Base-by-base conservation (phyloP, 2,329 filamentous ascomycete species). In the Xylaria multiplex region DNA sequence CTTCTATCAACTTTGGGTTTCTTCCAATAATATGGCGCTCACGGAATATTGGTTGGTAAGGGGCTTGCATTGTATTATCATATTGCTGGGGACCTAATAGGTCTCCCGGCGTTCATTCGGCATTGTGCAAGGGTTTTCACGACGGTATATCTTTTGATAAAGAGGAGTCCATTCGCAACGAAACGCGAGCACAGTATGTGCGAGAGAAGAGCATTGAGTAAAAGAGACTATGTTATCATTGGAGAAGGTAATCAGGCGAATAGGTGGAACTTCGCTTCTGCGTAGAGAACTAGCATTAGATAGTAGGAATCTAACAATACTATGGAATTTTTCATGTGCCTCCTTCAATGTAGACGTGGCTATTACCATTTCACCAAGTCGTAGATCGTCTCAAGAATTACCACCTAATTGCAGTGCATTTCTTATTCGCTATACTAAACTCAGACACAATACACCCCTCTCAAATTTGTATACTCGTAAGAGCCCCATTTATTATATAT, bases 41-140 rank as follows among this genome's bases (percentile, higher is more conserved):
- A 30, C 45, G 67, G 65, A 62, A 54, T 50, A 59, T 43, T 55
- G 48, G 22, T 46, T 64, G 37, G 14, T 27, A 35, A 27, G 45
- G 55, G 43, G 30, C 16, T 42, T 46, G 58, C 61, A 64, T 67
- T 67, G 61, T 69, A 69, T 65, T 40, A 65, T 64, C 60, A 50
- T 64, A 57, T 35, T 46, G 7, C 19, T 40, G 32, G 27, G 19
- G 32, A 54, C 53, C 49, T 56, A 14, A 24, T 16, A 32, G 52
- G 55, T 66, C 24, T 48, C 4, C 2, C 22, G 50, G 32, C 45
- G 48, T 65, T 59, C 50, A n/a, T 59, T 54, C 40, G 42, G 64
- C 67, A 69, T 69, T 43, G 19, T 60, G 54, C 49, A 45, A 64
- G 67, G 64, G 67, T 69, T 62, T 64, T 46, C 24, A 56, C 16